Evolutionary conservation across 176 grass and related monocot species (phyloP), one percentile per base, ranked within the genome.

Genomic region (Themeda triandra): DNA sequence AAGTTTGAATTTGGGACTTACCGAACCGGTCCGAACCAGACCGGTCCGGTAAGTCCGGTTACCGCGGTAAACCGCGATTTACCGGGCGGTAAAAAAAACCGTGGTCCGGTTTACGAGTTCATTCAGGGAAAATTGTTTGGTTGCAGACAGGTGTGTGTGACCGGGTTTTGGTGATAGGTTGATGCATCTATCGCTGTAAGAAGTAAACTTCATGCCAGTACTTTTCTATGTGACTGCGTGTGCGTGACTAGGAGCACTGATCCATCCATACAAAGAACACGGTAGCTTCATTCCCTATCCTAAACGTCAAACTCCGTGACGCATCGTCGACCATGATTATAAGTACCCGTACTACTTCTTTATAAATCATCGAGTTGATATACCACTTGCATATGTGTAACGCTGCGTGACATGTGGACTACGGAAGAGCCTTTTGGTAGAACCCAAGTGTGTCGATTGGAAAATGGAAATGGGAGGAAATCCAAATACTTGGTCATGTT

Each of bases 141-240:
- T 23, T 42, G 15, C 7, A 10, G 49, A 42, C 33, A 18, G 2
- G 76, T 82, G 41, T 66, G 72, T 27, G 8, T 7, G 39, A 53
- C 64, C 49, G 24, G 49, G 64, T 54, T 7, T 31, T 27, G 75
- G 56, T 84, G 81, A 88, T 84, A 82, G 62, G 81, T 39, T 4
- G 36, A 8, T 84, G 81, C 56, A 58, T 60, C 65, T 88, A 59
- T 88, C 69, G 46, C 63, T 32, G 35, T 65, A 14, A 14, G 1
- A 5, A 6, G 37, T 40, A 45, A 49, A 49, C 36, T 80, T 53
- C 30, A 15, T 27, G 30, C 6, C 14, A 18, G 44, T 1, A 10
- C 13, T 51, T 40, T 37, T 65, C 39, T 28, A 25, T 3, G 28
- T 30, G 30, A 23, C 28, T 21, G 72, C 11, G 62, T 64, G 33